Percentiles rank a stretch among this genome's conserved stretches.
phyloP scores from a whole-genome alignment of 78 protist species.

The Dictyostelium capitatum region DNA sequence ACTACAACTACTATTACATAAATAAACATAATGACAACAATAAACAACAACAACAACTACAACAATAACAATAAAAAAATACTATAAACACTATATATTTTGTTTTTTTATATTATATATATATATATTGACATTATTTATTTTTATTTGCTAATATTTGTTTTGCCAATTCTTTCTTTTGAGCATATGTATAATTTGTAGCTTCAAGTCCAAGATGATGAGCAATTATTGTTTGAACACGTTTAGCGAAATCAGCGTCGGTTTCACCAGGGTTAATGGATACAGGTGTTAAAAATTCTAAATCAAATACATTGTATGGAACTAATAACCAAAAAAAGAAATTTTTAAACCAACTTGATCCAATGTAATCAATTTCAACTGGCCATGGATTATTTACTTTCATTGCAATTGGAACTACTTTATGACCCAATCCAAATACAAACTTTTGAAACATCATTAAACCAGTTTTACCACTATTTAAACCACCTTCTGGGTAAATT shows the following conservation, averaged over 20 bases:
- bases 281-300: not conserved
- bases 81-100: not conserved
- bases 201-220: constrained; percentile 32
- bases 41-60: not conserved
- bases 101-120: not conserved
- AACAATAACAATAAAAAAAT: not conserved
- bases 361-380: constrained; percentile 39
- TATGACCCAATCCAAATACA: constrained; percentile 52
- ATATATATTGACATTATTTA: not conserved
- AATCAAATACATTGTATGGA: constrained; percentile 29
- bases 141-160: not conserved
- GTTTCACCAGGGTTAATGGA: constrained; percentile 9
- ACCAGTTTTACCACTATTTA: constrained; percentile 44
- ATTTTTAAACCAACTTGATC: constrained; percentile 62
- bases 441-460: constrained; percentile 75
- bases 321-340: constrained; percentile 59
- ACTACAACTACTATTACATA: not conserved
- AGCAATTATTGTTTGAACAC: constrained; percentile 56
- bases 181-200: constrained; percentile 24
- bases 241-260: constrained; percentile 44
- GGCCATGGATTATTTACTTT: constrained; percentile 30
- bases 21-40: not conserved
- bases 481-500: constrained; percentile 67
- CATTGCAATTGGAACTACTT: constrained; percentile 43
- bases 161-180: constrained; percentile 52